Base-by-base conservation (phyloP, 805 yeast genomes). In the Candida boidinii region DNA sequence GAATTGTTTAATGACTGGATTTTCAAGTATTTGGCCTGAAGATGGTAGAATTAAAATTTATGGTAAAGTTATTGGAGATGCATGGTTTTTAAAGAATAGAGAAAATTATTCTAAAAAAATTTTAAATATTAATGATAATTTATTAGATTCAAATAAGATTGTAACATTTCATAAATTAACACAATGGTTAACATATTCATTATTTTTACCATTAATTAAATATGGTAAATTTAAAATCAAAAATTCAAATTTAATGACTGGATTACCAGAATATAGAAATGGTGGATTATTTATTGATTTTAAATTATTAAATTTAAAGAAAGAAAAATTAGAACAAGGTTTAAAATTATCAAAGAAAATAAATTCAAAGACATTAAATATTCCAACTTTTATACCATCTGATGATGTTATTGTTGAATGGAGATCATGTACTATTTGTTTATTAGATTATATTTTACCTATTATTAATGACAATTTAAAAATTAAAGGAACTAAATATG, bases 361-460 rank as follows among this genome's bases (percentile, higher is more conserved):
- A 3, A 51, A 53, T 0, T 39, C 48, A 5, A 42, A 43, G 10
- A 41, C 53, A 11, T n/a, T n/a, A n/a, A 42, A 43, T 0, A 58
- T 71, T 16, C 81, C 82, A 24, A 57, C 69, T 3, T 76, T 64
- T 41, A 49, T 50, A 1, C 77, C 80, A 2, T 65, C 62, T 19
- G 74, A 73, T 43, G 81, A 77, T 30, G 69, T 65, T 15, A 74
- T 77, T 36, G 78, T 76, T 10, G 84, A 76, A 46, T 76, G 84
- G 84, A 64, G 84, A 47, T 73, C 80, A 21, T 56, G 66, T 31
- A 76, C 79, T 0, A 68, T 76, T 26, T 76, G 76, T 5, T 55
- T 76, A 24, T 51, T 76, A 29, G 84, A 76, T 45, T 49, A 58
- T 39, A 48, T 76, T 4, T 54, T 76, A 15, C 74, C 73, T 10